phyloP scores from a whole-genome alignment of 148 eudicot genomes.

The Camellia sinensis region DNA sequence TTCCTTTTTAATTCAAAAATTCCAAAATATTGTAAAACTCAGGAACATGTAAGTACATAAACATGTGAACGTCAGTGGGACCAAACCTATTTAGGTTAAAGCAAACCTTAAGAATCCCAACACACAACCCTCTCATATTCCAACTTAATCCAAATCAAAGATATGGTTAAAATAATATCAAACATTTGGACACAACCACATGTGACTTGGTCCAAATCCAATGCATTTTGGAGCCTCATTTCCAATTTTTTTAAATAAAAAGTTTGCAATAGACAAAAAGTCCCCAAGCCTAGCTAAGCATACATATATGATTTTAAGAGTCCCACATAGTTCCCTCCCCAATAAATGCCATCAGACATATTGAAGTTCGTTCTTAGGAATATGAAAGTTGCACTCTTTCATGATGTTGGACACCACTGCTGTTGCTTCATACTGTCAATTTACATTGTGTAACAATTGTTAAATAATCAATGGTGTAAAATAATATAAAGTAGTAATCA shows the following conservation, averaged over 20 bases:
- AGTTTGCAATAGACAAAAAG: background rate
- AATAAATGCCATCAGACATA: background rate
- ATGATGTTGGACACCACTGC: too few relatives aligned
- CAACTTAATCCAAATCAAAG: background rate
- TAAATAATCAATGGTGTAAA: too few relatives aligned
- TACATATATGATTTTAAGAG: background rate
- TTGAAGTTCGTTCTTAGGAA: too few relatives aligned
- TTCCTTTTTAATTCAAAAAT: background rate
- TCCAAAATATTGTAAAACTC: background rate
- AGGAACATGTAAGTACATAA: background rate
- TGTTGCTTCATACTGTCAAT: too few relatives aligned
- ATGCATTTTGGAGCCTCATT: background rate
- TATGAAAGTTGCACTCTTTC: too few relatives aligned
- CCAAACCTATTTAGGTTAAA: background rate
- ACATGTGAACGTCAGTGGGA: background rate
- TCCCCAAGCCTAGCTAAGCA: background rate
- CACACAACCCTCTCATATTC: background rate
- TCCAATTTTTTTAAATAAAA: background rate
- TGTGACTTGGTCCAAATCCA: background rate
- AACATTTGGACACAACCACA: constrained; percentile 11
- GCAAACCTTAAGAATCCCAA: background rate
- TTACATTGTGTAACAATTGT: too few relatives aligned
- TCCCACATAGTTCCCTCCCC: background rate
- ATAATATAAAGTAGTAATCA: too few relatives aligned
- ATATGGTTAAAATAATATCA: background rate